Base-by-base conservation (phyloP, 352 stramenopile genomes). In the Chrysophaeum taylorii region DNA sequence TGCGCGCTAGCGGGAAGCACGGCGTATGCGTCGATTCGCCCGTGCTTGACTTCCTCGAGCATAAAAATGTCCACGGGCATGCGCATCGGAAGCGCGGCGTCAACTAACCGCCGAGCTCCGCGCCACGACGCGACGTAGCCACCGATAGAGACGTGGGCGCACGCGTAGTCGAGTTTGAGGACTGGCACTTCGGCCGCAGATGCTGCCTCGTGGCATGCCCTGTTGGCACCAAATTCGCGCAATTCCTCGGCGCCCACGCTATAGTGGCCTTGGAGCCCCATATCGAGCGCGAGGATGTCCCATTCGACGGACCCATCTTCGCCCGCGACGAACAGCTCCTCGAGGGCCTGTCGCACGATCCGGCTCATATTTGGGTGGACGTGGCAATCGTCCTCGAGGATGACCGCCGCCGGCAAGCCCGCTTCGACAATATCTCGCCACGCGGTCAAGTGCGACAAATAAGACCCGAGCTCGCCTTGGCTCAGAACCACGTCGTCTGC, bases 81-180 rank as follows among this genome's bases (percentile, higher is more conserved):
- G 4, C 9, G 9, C 27, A 63, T 25, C 7, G 52, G 52, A 2
- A 33, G 7, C 27, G 25, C 29, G 12, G 12, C 33, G 25, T 35
- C 27, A 15, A 12, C 2, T 2, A 63, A 23, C 33, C 33, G 25
- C 52, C 33, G 14, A 25, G 52, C 52, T 15, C 52, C 52, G 9
- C 27, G 27, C 7, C n/a, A 33, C 27, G 52, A 63, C 5, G 39
- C 33, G 27, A 63, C 25, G 2, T 16, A 16, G 52, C 52, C 52
- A 31, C 52, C 52, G 52, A 63, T 63, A 31, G 52, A 63, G 2
- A 31, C 52, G 52, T 63, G 52, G 7, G 52, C 52, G 52, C 52
- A 63, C 27, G 9, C 52, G 29, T 31, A 25, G 52, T 63, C 27
- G 9, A 63, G n/a, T 2, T 23, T 7, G 15, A 39, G 12, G 52